These are phyloP conservation scores for Graphilbum fragrans DNA, from an alignment of 2,329 filamentous ascomycete species.

Conservation along the genomic window DNA sequence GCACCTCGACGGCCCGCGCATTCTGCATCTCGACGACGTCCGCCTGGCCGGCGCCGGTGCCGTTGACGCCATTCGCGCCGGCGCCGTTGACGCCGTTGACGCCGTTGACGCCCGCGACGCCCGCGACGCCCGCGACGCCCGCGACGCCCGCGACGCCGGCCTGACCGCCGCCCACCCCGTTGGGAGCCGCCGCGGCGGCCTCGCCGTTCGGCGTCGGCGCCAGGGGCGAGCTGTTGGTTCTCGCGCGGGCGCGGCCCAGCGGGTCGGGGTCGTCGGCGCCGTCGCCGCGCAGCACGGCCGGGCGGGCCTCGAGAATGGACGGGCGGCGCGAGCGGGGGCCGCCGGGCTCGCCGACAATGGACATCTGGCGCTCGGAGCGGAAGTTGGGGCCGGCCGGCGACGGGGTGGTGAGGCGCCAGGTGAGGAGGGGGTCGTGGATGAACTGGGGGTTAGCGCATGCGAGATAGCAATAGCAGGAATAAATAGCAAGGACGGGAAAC, in stretches of 20 bases:
- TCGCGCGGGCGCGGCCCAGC: constrained; percentile 33
- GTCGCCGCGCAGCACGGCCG: constrained; percentile 1
- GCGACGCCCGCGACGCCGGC: background rate
- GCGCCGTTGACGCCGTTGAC: background rate
- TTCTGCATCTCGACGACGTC: constrained; percentile 74
- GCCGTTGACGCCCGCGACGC: background rate
- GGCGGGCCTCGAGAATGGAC: constrained; percentile 51
- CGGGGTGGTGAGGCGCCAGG: constrained; percentile 72
- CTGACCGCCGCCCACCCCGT: constrained; percentile 4
- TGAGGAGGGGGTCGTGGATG: constrained; percentile 97
- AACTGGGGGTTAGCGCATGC: constrained; percentile 45
- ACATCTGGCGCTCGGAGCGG: constrained; percentile 44
- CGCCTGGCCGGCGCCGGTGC: constrained; percentile 7
- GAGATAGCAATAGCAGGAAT: constrained; percentile 6
- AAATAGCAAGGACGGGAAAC: constrained; percentile 26
- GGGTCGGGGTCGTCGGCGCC: constrained; percentile 24
- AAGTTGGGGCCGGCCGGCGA: constrained; percentile 58
- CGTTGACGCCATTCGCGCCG: background rate
- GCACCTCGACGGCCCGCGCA: constrained; percentile 78
- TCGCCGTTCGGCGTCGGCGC: constrained; percentile 24
- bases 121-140: background rate
- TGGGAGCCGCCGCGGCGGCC: background rate
- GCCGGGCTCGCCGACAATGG: constrained; percentile 30
- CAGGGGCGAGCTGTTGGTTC: constrained; percentile 43
- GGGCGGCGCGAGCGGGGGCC: constrained; percentile 44